Conservation (phyloP, 768 basidiomycete genomes). For the Coprinopsis cinerea region DNA sequence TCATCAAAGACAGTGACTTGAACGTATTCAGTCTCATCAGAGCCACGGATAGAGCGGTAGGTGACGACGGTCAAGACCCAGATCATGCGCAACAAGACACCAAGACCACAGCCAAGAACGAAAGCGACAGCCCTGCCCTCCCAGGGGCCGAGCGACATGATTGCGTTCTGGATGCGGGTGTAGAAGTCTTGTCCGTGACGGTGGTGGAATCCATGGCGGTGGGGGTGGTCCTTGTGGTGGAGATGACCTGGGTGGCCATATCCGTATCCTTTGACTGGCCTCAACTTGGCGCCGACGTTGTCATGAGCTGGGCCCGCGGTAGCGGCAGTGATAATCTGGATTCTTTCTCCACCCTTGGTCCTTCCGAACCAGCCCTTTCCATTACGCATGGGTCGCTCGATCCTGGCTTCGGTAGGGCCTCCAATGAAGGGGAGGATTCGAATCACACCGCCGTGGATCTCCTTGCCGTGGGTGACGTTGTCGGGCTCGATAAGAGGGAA, state of each 20-base stretch:
- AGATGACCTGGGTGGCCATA: conserved; percentile 9
- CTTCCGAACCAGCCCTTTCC: not conserved
- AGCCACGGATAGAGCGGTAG: conserved; percentile 49
- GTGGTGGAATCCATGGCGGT: conserved; percentile 20
- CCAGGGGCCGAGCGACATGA: conserved; percentile 73
- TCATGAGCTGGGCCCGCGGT: not conserved
- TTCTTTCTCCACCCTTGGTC: not conserved
- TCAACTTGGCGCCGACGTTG: not conserved
- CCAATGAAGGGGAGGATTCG: conserved; percentile 29
- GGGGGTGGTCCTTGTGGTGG: conserved; percentile 20
- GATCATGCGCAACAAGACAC: conserved; percentile 76
- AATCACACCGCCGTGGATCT: conserved; percentile 20
- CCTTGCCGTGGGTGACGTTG: conserved; percentile 12
- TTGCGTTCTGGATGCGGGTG: conserved; percentile 54
- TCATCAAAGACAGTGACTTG: conserved; percentile 31
- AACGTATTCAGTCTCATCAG: conserved; percentile 36
- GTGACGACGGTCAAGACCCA: conserved; percentile 64
- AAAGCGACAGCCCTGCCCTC: conserved; percentile 81
- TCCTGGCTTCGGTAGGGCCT: not conserved
- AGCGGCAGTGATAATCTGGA: not conserved
- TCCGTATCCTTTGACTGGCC: too few relatives aligned
- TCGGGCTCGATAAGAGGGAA: conserved; percentile 38
- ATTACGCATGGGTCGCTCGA: not conserved
- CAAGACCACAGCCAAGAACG: conserved; percentile 82
- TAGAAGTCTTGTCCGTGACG: conserved; percentile 39